Conservation (phyloP, 495 filamentous ascomycete genomes). For the Clavariopsis aquatica region DNA sequence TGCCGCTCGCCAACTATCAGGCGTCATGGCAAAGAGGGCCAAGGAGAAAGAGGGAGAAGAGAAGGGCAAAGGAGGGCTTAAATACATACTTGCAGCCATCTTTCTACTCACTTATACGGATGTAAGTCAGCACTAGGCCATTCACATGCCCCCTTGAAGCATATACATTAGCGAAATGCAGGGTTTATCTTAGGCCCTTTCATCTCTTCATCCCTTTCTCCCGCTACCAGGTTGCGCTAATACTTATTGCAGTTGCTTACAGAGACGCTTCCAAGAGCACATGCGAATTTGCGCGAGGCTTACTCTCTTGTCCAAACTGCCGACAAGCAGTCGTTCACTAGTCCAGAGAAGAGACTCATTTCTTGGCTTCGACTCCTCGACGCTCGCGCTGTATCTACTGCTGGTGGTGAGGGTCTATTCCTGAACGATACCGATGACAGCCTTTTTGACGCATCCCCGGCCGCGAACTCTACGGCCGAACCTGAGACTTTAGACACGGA, state of each 20-base stretch:
- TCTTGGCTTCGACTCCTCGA: slow-evolving; percentile 29
- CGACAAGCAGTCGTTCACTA: slow-evolving; percentile 10
- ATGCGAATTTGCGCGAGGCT: slow-evolving; percentile 24
- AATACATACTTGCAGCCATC: slow-evolving; percentile 14
- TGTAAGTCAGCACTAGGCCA: slow-evolving; percentile 14
- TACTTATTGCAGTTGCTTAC: slow-evolving; percentile 15
- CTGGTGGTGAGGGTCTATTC: slow-evolving; percentile 25
- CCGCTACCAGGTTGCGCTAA: not conserved
- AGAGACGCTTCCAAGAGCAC: slow-evolving; percentile 21
- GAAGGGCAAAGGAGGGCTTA: slow-evolving; percentile 14
- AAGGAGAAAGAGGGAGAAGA: slow-evolving; percentile 11
- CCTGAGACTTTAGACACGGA: slow-evolving; percentile 21
- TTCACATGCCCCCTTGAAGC: not conserved
- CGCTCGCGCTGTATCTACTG: slow-evolving; percentile 26
- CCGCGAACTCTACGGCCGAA: slow-evolving; percentile 18
- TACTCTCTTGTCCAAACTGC: slow-evolving; percentile 22
- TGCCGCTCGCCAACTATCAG: slow-evolving; percentile 19
- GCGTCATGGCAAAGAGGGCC: slow-evolving; percentile 4
- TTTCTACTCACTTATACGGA: slow-evolving; percentile 26
- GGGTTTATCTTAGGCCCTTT: not conserved
- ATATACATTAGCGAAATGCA: not conserved
- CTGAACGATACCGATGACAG: slow-evolving; percentile 21
- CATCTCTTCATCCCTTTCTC: not conserved
- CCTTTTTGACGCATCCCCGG: slow-evolving; percentile 23
- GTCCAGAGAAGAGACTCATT: slow-evolving; percentile 26